phyloP scores from a whole-genome alignment of 306 rosid species.

The Bauhinia variegata region DNA sequence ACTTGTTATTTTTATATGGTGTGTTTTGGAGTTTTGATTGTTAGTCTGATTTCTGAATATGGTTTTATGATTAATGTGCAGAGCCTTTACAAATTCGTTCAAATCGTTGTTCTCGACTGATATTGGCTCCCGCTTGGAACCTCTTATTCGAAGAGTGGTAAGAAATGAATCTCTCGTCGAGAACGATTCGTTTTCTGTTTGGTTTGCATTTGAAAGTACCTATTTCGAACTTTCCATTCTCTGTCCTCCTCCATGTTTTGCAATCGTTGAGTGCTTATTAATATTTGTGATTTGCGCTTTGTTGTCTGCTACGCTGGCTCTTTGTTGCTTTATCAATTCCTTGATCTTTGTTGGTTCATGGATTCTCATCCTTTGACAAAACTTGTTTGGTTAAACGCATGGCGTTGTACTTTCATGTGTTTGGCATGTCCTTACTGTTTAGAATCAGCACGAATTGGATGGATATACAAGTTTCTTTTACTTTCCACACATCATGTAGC shows the following conservation, averaged over 20 bases:
- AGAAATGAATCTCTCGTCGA: conserved; percentile 17
- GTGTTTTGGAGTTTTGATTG: conserved; percentile 4
- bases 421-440: background rate
- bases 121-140: conserved; percentile 33
- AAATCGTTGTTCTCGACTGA: conserved; percentile 12
- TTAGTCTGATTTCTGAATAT: background rate
- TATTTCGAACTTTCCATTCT: background rate
- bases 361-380: background rate
- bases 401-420: background rate
- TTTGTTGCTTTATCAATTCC: conserved; percentile 1
- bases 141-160: conserved; percentile 53
- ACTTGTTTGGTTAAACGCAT: background rate
- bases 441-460: background rate
- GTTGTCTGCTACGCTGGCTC: background rate
- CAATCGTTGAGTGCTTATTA: background rate
- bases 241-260: conserved; percentile 26
- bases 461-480: background rate
- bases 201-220: conserved; percentile 12
- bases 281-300: conserved; percentile 22
- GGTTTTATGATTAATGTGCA: conserved; percentile 43
- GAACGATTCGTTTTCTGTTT: background rate
- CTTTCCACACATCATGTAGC: background rate
- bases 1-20: background rate
- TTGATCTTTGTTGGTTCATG: background rate
- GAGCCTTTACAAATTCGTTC: conserved; percentile 41